Conservation (phyloP, 1,139 yeast species). For the Eremothecium sinecaudum region DNA sequence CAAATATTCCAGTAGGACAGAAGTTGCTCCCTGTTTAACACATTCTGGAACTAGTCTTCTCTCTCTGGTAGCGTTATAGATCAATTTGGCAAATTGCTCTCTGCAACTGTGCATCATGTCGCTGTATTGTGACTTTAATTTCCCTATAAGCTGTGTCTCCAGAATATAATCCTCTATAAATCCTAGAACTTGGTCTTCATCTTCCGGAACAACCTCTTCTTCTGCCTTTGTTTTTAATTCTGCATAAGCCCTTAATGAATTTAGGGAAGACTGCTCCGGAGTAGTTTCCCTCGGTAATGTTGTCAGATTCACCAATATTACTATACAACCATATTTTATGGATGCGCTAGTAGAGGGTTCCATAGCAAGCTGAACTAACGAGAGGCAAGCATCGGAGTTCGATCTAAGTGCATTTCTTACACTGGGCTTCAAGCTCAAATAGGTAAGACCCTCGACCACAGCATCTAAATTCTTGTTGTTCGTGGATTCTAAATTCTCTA, state of each 20-base stretch:
- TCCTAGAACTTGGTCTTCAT: slow-evolving; percentile 15
- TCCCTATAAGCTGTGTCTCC: slow-evolving; percentile 18
- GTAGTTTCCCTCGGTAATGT: slow-evolving; percentile 12
- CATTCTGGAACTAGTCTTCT: slow-evolving; percentile 14
- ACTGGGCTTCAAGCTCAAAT: slow-evolving; percentile 23
- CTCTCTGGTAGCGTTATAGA: slow-evolving; percentile 23
- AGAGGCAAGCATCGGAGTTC: slow-evolving; percentile 14
- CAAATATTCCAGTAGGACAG: slow-evolving; percentile 21
- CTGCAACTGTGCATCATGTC: slow-evolving; percentile 19
- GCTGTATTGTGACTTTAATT: slow-evolving; percentile 11
- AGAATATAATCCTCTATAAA: slow-evolving; percentile 20
- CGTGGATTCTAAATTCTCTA: slow-evolving; percentile 8
- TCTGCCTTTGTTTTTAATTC: slow-evolving; percentile 11
- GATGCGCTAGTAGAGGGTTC: slow-evolving; percentile 9
- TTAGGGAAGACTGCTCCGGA: slow-evolving; percentile 16
- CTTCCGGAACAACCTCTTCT: slow-evolving; percentile 13
- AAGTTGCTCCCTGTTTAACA: slow-evolving; percentile 25
- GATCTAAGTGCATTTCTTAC: slow-evolving; percentile 20
- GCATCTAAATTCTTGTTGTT: slow-evolving; percentile 13
- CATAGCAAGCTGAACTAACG: slow-evolving; percentile 12
- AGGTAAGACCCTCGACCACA: slow-evolving; percentile 30
- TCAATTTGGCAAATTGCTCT: slow-evolving; percentile 23
- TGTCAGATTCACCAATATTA: slow-evolving; percentile 24
- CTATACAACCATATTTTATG: slow-evolving; percentile 22
- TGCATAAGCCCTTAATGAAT: slow-evolving; percentile 19